Percentiles rank a stretch among this genome's conserved stretches.
Conservation (phyloP, 2,329 filamentous ascomycete genomes). For the Colletotrichum sublineola region DNA sequence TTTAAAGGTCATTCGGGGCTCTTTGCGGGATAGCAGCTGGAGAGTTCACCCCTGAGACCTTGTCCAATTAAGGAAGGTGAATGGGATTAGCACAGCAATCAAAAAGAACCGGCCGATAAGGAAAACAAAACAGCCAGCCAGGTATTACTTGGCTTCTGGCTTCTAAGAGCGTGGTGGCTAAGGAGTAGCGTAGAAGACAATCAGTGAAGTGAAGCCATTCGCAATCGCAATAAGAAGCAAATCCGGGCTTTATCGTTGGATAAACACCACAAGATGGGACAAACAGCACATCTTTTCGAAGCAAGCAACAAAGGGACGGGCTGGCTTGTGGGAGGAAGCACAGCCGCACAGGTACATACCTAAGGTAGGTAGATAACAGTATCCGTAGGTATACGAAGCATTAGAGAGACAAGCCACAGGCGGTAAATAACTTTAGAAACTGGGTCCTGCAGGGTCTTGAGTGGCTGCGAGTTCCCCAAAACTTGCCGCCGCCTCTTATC, state of each 20-base stretch:
- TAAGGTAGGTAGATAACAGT: too few relatives aligned
- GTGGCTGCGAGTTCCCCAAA: constrained; percentile 26
- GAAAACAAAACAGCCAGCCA: not conserved
- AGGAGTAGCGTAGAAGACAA: not conserved
- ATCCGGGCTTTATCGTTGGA: constrained; percentile 8
- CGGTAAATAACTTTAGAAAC: constrained; percentile 23
- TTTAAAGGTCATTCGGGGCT: constrained; percentile 8
- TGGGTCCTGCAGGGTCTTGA: constrained; percentile 38
- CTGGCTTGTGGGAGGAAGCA: too few relatives aligned
- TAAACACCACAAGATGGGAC: constrained; percentile 7
- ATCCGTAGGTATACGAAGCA: too few relatives aligned
- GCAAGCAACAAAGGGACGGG: not conserved
- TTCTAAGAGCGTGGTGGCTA: not conserved
- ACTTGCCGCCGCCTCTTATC: constrained; percentile 12
- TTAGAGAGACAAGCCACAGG: constrained; percentile 8
- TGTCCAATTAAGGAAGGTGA: constrained; percentile 33
- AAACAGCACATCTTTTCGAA: constrained; percentile 2
- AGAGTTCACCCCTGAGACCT: constrained; percentile 23
- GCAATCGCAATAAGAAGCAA: not conserved
- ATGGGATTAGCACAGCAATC: constrained; percentile 21
- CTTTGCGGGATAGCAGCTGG: not conserved
- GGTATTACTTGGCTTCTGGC: not conserved
- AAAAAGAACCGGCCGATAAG: not conserved
- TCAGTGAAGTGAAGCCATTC: constrained; percentile 8
- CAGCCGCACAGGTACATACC: not conserved